Conservation (phyloP, 768 basidiomycete species). For the Hygrocybe coccinea region DNA sequence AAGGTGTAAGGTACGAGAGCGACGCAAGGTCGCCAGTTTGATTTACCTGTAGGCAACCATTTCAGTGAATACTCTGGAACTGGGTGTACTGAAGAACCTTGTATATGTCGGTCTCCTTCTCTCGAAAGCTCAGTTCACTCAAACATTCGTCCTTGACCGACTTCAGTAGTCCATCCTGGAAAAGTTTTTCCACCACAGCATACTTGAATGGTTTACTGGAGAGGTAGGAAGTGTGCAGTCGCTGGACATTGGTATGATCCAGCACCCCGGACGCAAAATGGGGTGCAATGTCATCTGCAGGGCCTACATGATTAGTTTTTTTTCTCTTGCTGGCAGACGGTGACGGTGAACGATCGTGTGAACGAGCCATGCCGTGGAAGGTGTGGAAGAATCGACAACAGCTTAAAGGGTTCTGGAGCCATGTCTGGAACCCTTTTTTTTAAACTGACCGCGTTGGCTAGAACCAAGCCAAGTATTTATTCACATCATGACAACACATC, state of each 20-base stretch:
- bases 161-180: conserved; percentile 76
- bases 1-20: conserved; percentile 74
- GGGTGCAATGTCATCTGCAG: conserved; percentile 29
- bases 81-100: conserved; percentile 49
- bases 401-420: too few species aligned
- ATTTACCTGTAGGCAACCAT: conserved; percentile 59
- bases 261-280: conserved; percentile 55
- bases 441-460: too few species aligned
- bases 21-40: conserved; percentile 97
- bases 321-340: conserved; percentile 21
- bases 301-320: conserved; percentile 26
- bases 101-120: conserved; percentile 99
- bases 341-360: conserved; percentile 24
- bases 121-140: conserved; percentile 71
- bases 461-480: too few species aligned
- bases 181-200: conserved; percentile 72
- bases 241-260: conserved; percentile 49
- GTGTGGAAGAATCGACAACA: neutral
- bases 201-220: conserved; percentile 73
- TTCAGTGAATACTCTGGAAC: neutral
- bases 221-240: conserved; percentile 53
- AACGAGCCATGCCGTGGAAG: conserved; percentile 22
- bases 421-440: too few species aligned
- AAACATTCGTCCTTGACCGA: conserved; percentile 83
- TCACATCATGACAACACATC: too few species aligned